Evolutionary conservation across 257 asterid genomes (phyloP).

Genomic region (Solanum lignicaule): DNA sequence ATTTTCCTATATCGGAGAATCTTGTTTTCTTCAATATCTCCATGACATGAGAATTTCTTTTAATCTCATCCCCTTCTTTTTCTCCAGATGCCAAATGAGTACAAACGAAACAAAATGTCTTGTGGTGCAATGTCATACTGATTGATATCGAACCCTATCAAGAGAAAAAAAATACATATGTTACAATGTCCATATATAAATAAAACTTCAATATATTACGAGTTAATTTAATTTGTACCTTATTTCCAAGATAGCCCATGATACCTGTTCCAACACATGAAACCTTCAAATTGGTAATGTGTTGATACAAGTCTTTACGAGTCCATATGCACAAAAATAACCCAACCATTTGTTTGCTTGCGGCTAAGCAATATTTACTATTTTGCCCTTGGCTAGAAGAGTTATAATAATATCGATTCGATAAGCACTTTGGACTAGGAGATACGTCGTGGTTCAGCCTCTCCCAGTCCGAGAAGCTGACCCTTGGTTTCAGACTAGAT

Average conservation of each 20-base stretch:
- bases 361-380: constrained; percentile 36
- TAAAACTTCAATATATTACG: fast-evolving
- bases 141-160: constrained; percentile 64
- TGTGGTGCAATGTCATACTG: constrained; percentile 47
- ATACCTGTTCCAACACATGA: constrained; percentile 69
- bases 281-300: constrained; percentile 40
- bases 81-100: constrained; percentile 87
- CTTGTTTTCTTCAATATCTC: constrained; percentile 59
- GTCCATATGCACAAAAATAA: constrained; percentile 58
- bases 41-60: constrained; percentile 55
- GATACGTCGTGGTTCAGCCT: constrained; percentile 11
- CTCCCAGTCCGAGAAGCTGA: constrained; percentile 36
- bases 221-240: constrained; percentile 24
- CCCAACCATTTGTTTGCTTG: constrained; percentile 84
- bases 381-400: background rate
- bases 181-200: no score
- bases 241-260: constrained; percentile 85
- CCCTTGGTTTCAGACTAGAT: constrained; percentile 14
- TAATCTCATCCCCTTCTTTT: constrained; percentile 46
- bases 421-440: background rate
- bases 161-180: background rate
- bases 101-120: constrained; percentile 72
- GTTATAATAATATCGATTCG: background rate
- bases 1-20: constrained; percentile 25
- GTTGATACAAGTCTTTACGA: constrained; percentile 36